Evolutionary conservation across 2,329 filamentous ascomycete species (phyloP), one percentile per base, ranked within the genome.

Genomic region (Phaeoacremonium minimum): DNA sequence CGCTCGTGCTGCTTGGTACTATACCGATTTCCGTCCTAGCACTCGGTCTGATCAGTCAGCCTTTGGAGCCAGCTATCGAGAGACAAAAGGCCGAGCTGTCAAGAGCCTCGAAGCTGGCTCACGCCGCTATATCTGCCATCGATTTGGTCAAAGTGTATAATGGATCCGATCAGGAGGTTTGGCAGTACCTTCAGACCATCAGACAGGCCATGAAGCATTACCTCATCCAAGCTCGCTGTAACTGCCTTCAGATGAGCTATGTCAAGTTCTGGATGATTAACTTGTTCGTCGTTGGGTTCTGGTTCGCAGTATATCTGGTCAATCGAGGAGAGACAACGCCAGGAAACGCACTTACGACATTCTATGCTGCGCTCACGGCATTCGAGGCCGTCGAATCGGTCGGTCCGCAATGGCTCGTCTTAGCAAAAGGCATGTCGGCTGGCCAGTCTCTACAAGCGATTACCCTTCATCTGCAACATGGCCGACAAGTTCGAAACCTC

Each of bases 271-370:
- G 89, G 65, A 80, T 84, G 18, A 74, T 88, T 4, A 71, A 70
- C 2, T 80, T 96, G 55, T 96, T 97, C 46, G 83, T 94, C 0
- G 75, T 89, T 39, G 90, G 89, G 0, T 96, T 97, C 52, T 95
- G 87, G 78, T 95, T 90, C 48, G 90, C 89, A 0, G 75, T 83
- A 18, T 66, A 76, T 2, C 71, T 95, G 2, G 80, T 93, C 8
- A 66, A 70, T 8, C 60, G 73, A 2, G 79, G 78, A 2, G 57
- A 69, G 1, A 63, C 77, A 11, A 69, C 66, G 9, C 65, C 87
- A 0, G 85, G 83, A 1, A 68, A 83, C 37, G 77, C 95, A 4
- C 59, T 96, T 30, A 93, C 87, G 0, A 85, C 88, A 0, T 96
- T 97, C 46, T 95, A 93, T 66, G 78, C 86, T 5, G 85, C 84